phyloP scores from a whole-genome alignment of 2,329 filamentous ascomycete genomes.

The Aspergillus sp. region DNA sequence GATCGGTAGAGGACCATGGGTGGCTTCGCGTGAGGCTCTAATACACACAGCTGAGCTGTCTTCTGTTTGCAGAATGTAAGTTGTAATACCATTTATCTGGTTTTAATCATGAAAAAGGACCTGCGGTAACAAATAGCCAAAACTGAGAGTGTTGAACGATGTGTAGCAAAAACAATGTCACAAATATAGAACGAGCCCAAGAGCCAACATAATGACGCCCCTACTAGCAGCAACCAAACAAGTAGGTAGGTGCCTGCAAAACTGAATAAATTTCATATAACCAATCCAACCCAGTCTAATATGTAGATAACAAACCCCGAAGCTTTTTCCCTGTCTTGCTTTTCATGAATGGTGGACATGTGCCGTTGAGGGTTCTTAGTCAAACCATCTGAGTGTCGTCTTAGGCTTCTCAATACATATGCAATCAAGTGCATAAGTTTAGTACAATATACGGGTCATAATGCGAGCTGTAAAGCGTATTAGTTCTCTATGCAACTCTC shows the following conservation, averaged over 20 bases:
- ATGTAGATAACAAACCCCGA: too few species aligned
- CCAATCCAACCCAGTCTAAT: too few species aligned
- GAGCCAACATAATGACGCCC: too few species aligned
- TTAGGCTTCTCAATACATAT: too few species aligned
- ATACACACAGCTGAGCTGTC: too few species aligned
- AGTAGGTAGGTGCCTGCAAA: background rate
- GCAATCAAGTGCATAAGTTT: conserved; percentile 1
- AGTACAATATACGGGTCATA: conserved; percentile 46
- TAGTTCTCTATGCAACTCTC: background rate
- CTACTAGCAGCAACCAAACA: too few species aligned
- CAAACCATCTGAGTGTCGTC: background rate
- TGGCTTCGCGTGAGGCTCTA: too few species aligned
- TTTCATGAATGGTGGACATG: conserved; percentile 6
- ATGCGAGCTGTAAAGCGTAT: conserved; percentile 38
- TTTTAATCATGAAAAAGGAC: too few species aligned
- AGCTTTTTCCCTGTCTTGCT: background rate
- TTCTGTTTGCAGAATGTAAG: too few species aligned
- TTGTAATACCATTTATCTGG: too few species aligned
- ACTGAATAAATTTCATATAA: background rate
- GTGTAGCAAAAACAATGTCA: background rate
- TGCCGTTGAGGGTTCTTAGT: conserved; percentile 17
- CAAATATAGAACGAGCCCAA: too few species aligned
- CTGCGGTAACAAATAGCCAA: background rate
- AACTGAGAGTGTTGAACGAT: background rate
- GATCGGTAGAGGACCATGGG: too few species aligned